Base-by-base conservation (phyloP, 257 asterid species). In the Plantago major region DNA sequence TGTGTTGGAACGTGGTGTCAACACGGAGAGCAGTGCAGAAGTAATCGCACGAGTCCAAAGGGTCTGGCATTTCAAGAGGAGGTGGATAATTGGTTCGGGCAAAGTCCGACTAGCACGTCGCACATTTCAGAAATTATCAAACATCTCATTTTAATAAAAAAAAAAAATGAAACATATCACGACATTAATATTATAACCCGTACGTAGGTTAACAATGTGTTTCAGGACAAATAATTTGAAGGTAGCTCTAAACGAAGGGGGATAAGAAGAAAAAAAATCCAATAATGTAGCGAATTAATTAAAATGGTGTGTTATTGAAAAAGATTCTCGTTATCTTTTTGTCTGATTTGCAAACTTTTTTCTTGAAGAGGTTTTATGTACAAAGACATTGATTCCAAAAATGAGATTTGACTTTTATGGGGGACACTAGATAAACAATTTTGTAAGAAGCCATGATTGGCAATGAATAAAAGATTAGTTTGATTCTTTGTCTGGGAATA, bases 321-420 rank as follows among this genome's bases (percentile, higher is more conserved):
- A 69, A 68, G 80, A 74, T 74, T 78, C 76, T 52, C 70, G 9
- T 61, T 37, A 69, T 71, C 75, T 68, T 63, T 63, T 62, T 68
- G 69, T 63, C 73, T 63, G 72, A 71, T 73, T 65, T 73, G 66
- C 58, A 64, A 77, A 53, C 56, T 58, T 70, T 22, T 70, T 65
- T 60, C 42, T 70, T 67, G 15, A 65, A 16, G 46, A 66, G 42
- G 53, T 64, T 59, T 11, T 60, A 52, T 17, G 9, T 37, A 46
- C 33, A n/a, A 50, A 62, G 69, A 47, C 74, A 68, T 46, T 58
- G 70, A 72, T 72, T 59, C 82, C 74, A 42, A 44, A 59, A 46
- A 58, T 60, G 50, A 57, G 70, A 58, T 33, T 73, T 73, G 82
- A 77, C 77, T 73, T 77, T 51, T 70, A 9, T 9, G 48, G 63